These are phyloP conservation scores for Talaromyces sp. DNA, from an alignment of 2,329 filamentous ascomycete genomes.

Conservation along the genomic window DNA sequence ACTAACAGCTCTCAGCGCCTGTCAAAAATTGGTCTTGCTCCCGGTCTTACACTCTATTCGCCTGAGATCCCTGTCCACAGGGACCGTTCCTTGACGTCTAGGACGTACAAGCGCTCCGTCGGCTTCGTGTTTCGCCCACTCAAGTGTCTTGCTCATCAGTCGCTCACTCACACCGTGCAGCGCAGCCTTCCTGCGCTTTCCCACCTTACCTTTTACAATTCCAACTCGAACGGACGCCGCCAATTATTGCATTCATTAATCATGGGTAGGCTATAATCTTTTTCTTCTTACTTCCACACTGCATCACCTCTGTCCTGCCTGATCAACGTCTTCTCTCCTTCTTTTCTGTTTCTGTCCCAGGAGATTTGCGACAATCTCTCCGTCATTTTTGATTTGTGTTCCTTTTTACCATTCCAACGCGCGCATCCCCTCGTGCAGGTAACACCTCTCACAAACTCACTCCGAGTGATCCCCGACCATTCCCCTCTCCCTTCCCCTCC, in stretches of 20 bases:
- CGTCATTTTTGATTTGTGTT: conserved; percentile 17
- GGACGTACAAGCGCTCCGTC: conserved; percentile 20
- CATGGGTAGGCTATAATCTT: conserved; percentile 27
- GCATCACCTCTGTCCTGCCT: not conserved
- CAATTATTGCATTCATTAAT: conserved; percentile 22
- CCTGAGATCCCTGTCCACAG: conserved; percentile 19
- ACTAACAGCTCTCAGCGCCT: conserved; percentile 19
- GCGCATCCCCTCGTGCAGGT: conserved; percentile 12
- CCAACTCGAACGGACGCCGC: conserved; percentile 22
- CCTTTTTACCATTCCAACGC: conserved; percentile 6
- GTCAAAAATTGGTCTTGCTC: conserved; percentile 11
- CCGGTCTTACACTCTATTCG: conserved; percentile 16
- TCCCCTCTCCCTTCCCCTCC: conserved; percentile 3
- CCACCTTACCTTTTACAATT: conserved; percentile 20
- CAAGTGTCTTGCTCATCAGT: conserved; percentile 18
- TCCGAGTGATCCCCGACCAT: conserved; percentile 12
- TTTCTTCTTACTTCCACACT: conserved; percentile 15
- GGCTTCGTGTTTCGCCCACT: conserved; percentile 18
- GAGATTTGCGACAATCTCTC: not conserved
- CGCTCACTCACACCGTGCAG: conserved; percentile 19
- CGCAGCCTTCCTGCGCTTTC: conserved; percentile 21
- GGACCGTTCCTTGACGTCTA: conserved; percentile 20
- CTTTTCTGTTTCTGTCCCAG: conserved; percentile 1
- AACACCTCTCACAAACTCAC: conserved; percentile 10
- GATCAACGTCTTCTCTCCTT: not conserved